Evolutionary conservation across 2,329 filamentous ascomycete species (phyloP), one percentile per base, ranked within the genome.

Genomic region (Colletotrichum horii): DNA sequence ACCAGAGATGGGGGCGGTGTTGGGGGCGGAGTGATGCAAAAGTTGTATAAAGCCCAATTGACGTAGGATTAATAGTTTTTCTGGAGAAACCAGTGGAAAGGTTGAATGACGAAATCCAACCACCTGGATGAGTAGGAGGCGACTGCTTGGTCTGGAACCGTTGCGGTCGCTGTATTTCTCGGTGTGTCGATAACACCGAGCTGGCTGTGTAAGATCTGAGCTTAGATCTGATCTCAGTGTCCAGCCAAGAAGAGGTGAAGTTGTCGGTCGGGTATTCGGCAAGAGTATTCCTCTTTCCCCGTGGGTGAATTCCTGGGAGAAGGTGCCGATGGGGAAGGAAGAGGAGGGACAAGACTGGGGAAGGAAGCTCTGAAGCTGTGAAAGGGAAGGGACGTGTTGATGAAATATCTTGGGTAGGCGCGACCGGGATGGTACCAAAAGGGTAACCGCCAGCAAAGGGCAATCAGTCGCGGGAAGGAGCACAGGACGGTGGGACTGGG

Each of bases 351-450:
- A 75, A 28, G 24, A 60, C 70, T 65, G 70, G 74, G 74, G 70
- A 60, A 69, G n/a, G 34, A 32, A n/a, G 43, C 60, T 36, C 6
- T n/a, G 16, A 26, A 43, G 68, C 15, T 11, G 24, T 22, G 65
- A 74, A 36, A 24, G 34, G 64, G 70, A 64, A 65, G 65, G 24
- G 74, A 38, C 58, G 58, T 52, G 43, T 52, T 32, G 65, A 69
- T 74, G 58, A 76, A 76, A 74, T 76, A 74, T 76, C 74, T 69
- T 65, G 70, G 64, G 65, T 36, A 60, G 66, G 34, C 32, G 36
- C 52, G 55, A 60, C 58, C 26, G 69, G 62, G 56, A 48, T 52
- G 34, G 52, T 26, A 71, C 67, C 26, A 24, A 64, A 71, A 14
- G 58, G 62, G 70, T 56, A 75, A 61, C 38, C 60, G 30, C 24